Evolutionary conservation across 2,329 filamentous ascomycete species (phyloP).

Genomic region (Chrysoporthe cubensis): DNA sequence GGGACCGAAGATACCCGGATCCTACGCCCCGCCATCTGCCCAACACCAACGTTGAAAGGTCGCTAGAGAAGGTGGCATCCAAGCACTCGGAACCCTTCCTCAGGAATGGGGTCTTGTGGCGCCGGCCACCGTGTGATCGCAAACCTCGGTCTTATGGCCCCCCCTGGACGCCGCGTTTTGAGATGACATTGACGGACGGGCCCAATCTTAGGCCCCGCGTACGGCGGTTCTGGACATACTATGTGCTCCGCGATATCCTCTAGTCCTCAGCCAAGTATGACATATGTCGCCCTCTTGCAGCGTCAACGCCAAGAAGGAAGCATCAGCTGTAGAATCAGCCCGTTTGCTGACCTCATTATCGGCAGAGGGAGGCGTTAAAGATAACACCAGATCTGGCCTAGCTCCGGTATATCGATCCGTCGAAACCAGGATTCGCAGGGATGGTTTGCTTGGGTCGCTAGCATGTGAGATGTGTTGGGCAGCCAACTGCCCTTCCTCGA

Average conservation of each 20-base stretch:
- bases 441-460: slow-evolving; percentile 11
- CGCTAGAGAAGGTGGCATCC: neutral
- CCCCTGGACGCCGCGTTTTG: neutral
- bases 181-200: neutral
- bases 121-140: slow-evolving; percentile 6
- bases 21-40: neutral
- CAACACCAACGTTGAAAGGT: neutral
- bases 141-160: neutral
- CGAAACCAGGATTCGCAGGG: slow-evolving; percentile 19
- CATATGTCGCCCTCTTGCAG: neutral
- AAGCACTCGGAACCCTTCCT: neutral
- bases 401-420: slow-evolving; percentile 27
- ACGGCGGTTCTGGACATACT: neutral
- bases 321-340: slow-evolving; percentile 18
- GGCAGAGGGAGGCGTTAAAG: slow-evolving; percentile 19
- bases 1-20: slow-evolving; percentile 21
- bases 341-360: slow-evolving; percentile 14
- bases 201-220: neutral
- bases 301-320: neutral
- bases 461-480: slow-evolving; percentile 6
- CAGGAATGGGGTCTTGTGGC: neutral
- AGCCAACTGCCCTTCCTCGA: neutral
- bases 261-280: neutral
- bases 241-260: neutral
- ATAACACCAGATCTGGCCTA: slow-evolving; percentile 22